Base-by-base conservation (phyloP, 2,329 filamentous ascomycete genomes). In the Sphaerulina vaccinii region DNA sequence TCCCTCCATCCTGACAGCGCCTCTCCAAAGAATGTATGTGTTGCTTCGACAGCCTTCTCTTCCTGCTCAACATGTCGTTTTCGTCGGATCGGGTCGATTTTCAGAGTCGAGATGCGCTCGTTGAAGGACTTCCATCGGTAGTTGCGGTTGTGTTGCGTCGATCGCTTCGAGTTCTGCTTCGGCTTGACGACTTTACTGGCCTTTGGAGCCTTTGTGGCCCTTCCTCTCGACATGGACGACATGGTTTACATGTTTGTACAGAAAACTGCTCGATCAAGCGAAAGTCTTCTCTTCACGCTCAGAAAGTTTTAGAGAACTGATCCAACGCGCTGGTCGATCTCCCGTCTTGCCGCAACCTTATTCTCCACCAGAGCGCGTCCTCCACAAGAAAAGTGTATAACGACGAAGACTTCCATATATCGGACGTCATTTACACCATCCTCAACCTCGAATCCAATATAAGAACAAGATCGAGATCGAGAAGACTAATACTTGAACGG, bases 111-210 rank as follows among this genome's bases (percentile, higher is more conserved):
- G 69, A 97, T 88, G 71, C 95, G 93, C 67, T 86, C 82, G 54
- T 86, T 88, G 73, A 97, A 97, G 57, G 88, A 86, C 73, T 96
- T 87, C 82, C 90, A 97, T 68, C 88, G 82, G 73, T 96, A 89
- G 46, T 89, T 87, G 67, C 89, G 91, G 56, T 86, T 84, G 61
- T 90, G 88, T 44, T 79, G 77, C 21, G 89, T 95, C 68, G 87
- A 90, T 58, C 79, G 65, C 39, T 61, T 63, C 22, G 57, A 64
- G 44, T 75, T 79, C 73, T 86, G 88, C 46, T 64, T 61, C 79
- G 80, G 78, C 87, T 87, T 64, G 79, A 68, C 70, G 60, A 66
- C 61, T 58, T 67, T 60, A 54, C 65, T 60, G 50, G 64, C 60
- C 55, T 67, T 52, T 6, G 40, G 15, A 6, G 54, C 49, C 57